Evolutionary conservation across 1,139 yeast species (phyloP), one percentile per base, ranked within the genome.

Genomic region (Geotrichum reessii): DNA sequence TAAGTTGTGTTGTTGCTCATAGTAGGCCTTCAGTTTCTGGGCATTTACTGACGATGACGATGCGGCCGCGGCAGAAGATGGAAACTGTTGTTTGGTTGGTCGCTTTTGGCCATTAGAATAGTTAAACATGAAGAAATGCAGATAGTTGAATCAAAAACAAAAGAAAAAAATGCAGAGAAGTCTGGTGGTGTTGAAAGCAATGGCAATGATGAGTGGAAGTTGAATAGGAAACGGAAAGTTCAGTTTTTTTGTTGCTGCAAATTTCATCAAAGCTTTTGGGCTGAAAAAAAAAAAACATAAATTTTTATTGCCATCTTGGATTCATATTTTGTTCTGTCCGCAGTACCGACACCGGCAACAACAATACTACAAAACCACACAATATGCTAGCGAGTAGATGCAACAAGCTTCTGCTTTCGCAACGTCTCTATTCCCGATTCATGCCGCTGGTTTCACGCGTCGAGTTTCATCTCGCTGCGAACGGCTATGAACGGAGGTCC

Each of bases 81-180:
- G 27, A 37, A 37, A 37, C 44, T 37, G 44, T 19, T 37, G 44
- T 14, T 37, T 37, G 19, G 14, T 37, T 17, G 19, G 27, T 51
- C 48, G 37, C 46, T 40, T 47, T 33, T 40, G 53, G 48, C 48
- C 53, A 51, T 51, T 51, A 24, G 53, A 40, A 42, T 24, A 51
- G 53, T 51, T 51, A 37, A 51, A 51, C 53, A 51, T 51, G 37
- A n/a, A 27, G 40, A 33, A 6, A 49, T 49, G 52, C 52, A 28
- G 52, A 14, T 7, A 19, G 52, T 25, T 22, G 42, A 27, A 21
- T 12, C 14, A 40, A 25, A n/a, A 8, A 12, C 40, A 17, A 28
- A 40, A 17, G 31, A 44, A 14, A 31, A n/a, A 9, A 21, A n/a
- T 49, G 50, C 52, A 28, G 52, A 27, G 19, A 37, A 19, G 42